A percentile compares a stretch with the other conserved stretches of the same genome.
These are phyloP conservation scores for Boletus tomentosulus DNA, from an alignment of 768 basidiomycete genomes.

Conservation along the genomic window DNA sequence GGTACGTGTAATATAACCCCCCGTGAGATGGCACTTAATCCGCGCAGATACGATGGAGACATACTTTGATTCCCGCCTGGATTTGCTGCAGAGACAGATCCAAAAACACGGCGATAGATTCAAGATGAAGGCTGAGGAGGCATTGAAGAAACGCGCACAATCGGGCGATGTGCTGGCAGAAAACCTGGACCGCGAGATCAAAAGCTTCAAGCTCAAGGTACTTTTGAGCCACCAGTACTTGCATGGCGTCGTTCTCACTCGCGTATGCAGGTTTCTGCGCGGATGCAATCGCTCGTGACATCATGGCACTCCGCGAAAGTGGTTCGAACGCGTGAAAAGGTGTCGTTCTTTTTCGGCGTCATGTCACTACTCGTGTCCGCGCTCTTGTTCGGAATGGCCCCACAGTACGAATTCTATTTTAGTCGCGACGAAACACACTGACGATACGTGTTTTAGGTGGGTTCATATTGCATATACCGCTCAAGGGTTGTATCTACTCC, in stretches of 20 bases:
- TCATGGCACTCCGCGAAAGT: constrained; percentile 95
- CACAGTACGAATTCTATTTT: constrained; percentile 53
- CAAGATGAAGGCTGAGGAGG: constrained; percentile 77
- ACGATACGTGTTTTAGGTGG: constrained; percentile 51
- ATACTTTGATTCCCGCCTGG: constrained; percentile 88
- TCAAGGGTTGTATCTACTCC: constrained; percentile 74
- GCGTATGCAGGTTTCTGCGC: constrained; percentile 60
- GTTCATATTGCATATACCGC: constrained; percentile 84
- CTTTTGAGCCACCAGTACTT: background rate
- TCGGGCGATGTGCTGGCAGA: constrained; percentile 64
- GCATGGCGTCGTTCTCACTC: constrained; percentile 4
- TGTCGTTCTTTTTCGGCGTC: constrained; percentile 92
- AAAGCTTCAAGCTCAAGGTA: constrained; percentile 84
- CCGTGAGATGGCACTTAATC: background rate
- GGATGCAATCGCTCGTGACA: constrained; percentile 69
- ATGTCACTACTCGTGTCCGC: constrained; percentile 84
- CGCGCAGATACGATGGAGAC: constrained; percentile 85
- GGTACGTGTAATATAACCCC: constrained; percentile 44
- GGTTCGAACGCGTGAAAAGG: constrained; percentile 74
- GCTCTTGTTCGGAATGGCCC: constrained; percentile 82
- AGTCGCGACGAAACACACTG: background rate
- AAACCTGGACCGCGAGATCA: constrained; percentile 83
- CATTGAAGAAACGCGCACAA: constrained; percentile 56
- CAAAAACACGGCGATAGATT: constrained; percentile 84
- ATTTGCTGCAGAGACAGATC: constrained; percentile 76